Base-by-base conservation (phyloP, 148 eudicot species). In the Nepenthes gracilis region DNA sequence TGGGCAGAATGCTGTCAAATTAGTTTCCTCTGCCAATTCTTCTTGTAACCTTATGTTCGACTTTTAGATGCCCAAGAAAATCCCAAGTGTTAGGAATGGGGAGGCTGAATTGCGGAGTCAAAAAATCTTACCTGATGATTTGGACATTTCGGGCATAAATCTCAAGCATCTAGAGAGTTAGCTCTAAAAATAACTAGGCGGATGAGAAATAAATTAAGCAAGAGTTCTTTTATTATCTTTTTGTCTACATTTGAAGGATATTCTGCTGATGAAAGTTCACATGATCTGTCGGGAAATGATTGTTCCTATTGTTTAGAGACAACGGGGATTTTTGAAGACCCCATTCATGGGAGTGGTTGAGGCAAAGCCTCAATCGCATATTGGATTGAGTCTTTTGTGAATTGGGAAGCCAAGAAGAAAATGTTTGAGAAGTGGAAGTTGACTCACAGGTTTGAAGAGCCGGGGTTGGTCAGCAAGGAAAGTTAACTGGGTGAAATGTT, bases 401-500 rank as follows among this genome's bases (percentile, higher is more conserved):
- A 70, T 69, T 77, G 54, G 65, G 94, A 92, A 76, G 98, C 87
- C 10, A 92, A 82, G 74, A 82, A 79, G 75, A 82, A 85, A 63
- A 71, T 92, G 35, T 88, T 94, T 57, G 83, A 80, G 75, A 78
- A 96, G 75, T 92, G 98, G 98, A 82, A 75, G 58, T 70, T 80
- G 79, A 74, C 85, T 56, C 79, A 81, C 53, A 75, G 72, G 62
- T 71, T 73, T 69, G 76, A 76, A 59, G 78, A 72, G 67, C 40
- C 65, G 63, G 79, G 80, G 60, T 35, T 69, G 33, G 69, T 63
- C 58, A 67, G 71, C 35, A 82, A 75, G 63, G 76, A 83, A 56
- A 81, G 79, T 71, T 86, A 91, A 7, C 68, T 90, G 9, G 86
- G 81, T 61, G 91, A 90, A 68, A 87, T 90, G 97, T 95, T 90